Percentiles rank a stretch among this genome's conserved stretches.
These are phyloP conservation scores for Dunaliella sp. DNA, from an alignment of 139 green algal species.

Conservation along the genomic window DNA sequence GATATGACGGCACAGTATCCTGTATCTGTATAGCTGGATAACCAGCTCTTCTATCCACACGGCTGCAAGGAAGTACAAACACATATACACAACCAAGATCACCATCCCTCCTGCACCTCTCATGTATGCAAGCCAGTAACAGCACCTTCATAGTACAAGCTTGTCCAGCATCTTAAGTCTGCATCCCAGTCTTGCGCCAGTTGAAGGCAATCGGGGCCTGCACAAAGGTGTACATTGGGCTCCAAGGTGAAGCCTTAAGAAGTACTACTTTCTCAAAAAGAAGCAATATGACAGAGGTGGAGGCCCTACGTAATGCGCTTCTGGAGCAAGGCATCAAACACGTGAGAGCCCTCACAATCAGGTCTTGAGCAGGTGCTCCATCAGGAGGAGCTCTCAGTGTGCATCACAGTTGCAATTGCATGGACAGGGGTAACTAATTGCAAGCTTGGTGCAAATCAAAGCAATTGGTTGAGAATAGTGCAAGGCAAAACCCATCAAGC, in stretches of 20 bases:
- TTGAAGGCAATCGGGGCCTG: conserved; percentile 69
- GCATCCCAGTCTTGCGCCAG: conserved; percentile 36
- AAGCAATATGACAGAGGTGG: neutral
- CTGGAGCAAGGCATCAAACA: neutral
- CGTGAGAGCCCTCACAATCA: neutral
- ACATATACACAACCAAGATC: too few relatives aligned
- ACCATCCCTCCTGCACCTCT: too few relatives aligned
- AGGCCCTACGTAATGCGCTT: neutral
- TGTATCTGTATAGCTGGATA: too few relatives aligned
- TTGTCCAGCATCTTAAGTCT: too few relatives aligned
- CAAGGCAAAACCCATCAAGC: too few relatives aligned
- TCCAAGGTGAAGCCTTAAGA: neutral
- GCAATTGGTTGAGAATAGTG: too few relatives aligned
- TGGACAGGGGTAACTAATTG: neutral
- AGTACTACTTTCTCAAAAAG: neutral
- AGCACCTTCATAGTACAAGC: too few relatives aligned
- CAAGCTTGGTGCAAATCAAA: too few relatives aligned
- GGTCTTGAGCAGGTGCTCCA: neutral
- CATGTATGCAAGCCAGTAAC: too few relatives aligned
- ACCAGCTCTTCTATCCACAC: too few relatives aligned
- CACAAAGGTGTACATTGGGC: neutral
- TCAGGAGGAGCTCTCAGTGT: neutral
- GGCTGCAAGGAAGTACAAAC: too few relatives aligned
- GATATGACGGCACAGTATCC: too few relatives aligned
- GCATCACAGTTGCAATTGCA: neutral